Base-by-base conservation (phyloP, 345 rosid species). In the Hypericum perforatum region DNA sequence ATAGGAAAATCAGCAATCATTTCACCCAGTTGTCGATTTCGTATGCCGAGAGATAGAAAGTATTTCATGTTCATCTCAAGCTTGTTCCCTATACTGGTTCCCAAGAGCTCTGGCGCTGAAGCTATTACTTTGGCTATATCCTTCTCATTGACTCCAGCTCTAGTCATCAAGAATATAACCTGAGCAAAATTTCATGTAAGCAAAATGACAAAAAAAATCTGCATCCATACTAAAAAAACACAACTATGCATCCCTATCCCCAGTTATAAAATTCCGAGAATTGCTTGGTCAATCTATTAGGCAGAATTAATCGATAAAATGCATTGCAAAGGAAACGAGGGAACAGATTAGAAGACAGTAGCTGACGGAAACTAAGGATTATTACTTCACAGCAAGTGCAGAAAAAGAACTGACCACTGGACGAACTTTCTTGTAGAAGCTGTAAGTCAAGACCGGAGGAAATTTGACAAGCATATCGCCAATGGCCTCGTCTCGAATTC, bases 391-490 rank as follows among this genome's bases (percentile, higher is more conserved):
- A n/a, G 38, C 32, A 22, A 22, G 32, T 22, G 32, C 32, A n/a
- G 52, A 15, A 48, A 43, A 41, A 58, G 61, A 42, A 85, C 87
- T 61, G 62, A 91, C 95, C 95, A 85, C 95, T 2, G 89, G 86
- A 57, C 86, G 78, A 60, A 91, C 87, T 81, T 87, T 91, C 86
- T 80, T 87, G 76, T 79, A 37, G 49, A 90, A 86, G 70, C 81
- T 80, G 70, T 80, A 75, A 6, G 95, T 89, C 59, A 89, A 69
- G 45, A 82, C 63, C 5, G 85, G 75, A 56, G 98, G 96, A 68
- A 82, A 91, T 76, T 87, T 91, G 37, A 76, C 96, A 61, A 91
- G 70, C 96, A 91, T 91, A 65, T 87, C 78, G 41, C 96, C 90
- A 8, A 91, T 77, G 56, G 84, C 88, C 43, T 82, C 89, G 43